Percentiles rank a stretch among this genome's conserved stretches.
phyloP scores from a whole-genome alignment of 306 rosid species.

The Alnus rubra region DNA sequence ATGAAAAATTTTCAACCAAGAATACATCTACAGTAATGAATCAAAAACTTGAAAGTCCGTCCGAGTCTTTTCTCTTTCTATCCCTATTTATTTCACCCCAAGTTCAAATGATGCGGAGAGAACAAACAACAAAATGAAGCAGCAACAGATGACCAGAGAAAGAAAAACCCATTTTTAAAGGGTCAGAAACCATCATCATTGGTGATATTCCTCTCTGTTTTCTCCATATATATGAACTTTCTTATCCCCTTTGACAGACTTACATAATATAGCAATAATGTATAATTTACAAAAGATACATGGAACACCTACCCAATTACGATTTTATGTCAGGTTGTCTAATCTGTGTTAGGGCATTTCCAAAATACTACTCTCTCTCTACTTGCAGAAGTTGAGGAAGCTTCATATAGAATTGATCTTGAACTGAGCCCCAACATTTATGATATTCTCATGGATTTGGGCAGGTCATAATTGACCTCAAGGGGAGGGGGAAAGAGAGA shows the following conservation, averaged over 20 bases:
- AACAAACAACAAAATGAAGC: not conserved
- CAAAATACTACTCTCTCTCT: conserved; percentile 4
- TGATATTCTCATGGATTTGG: not conserved
- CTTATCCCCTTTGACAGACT: not conserved
- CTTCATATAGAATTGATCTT: not conserved
- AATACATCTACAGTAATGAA: not conserved
- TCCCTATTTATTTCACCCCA: not conserved
- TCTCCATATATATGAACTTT: not conserved
- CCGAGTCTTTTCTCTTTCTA: not conserved
- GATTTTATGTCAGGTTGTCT: conserved; percentile 1
- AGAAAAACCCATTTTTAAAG: not conserved
- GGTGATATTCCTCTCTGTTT: not conserved
- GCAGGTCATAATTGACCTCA: not conserved
- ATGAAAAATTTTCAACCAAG: not conserved
- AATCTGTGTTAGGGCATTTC: conserved; percentile 14
- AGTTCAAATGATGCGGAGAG: not conserved
- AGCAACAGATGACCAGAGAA: not conserved
- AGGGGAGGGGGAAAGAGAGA: too few relatives aligned
- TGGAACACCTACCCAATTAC: not conserved
- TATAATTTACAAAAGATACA: conserved; percentile 15
- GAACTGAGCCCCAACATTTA: not conserved
- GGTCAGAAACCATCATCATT: not conserved
- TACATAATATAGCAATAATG: not conserved
- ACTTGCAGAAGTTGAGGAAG: not conserved
- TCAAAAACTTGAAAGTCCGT: not conserved